Base-by-base conservation (phyloP, 164 flowering plant genomes). In the Macadamia tetraphylla region DNA sequence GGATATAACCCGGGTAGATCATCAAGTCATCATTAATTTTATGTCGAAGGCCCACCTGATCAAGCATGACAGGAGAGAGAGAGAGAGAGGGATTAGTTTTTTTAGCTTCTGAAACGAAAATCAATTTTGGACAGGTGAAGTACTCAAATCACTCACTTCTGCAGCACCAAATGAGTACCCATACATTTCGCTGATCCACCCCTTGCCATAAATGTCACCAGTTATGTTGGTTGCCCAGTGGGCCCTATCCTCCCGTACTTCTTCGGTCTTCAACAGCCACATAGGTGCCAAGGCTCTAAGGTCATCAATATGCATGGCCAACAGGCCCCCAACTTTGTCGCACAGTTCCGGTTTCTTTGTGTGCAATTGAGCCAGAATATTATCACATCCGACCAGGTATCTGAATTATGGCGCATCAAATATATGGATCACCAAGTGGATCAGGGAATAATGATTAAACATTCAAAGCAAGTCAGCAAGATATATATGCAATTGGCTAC, bases 111-210 rank as follows among this genome's bases (percentile, higher is more conserved):
- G 29, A 9, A 64, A 6, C 3, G 43, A 35, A 70, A 23, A 10
- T 6, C 14, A 62, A 55, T 63, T 42, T 46, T 46, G 17, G 15
- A 1, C 44, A 51, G 40, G 29, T 49, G 44, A 64, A 58, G 61
- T 58, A 44, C 63, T 51, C 46, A 40, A 58, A 49, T 23, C 68
- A 76, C 88, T 73, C 79, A 95, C 99, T 79, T 95, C 98, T 64
- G 99, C 92, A 17, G 98, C 99, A 75, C 97, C 99, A 81, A 95
- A 95, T 55, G 99, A 92, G 79, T 95, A 95, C 55, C 99, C 99
- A 78, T 95, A 95, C 99, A 95, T 95, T 78, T 95, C 99, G 73
- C 99, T 95, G 59, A 95, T 95, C 99, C 99, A 95, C n/a, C 99
- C 99, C 72, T 81, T 73, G 10, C 86, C 92, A 80, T 90, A 92